Evolutionary conservation across 306 rosid species (phyloP).

Genomic region (Ormosia emarginata): DNA sequence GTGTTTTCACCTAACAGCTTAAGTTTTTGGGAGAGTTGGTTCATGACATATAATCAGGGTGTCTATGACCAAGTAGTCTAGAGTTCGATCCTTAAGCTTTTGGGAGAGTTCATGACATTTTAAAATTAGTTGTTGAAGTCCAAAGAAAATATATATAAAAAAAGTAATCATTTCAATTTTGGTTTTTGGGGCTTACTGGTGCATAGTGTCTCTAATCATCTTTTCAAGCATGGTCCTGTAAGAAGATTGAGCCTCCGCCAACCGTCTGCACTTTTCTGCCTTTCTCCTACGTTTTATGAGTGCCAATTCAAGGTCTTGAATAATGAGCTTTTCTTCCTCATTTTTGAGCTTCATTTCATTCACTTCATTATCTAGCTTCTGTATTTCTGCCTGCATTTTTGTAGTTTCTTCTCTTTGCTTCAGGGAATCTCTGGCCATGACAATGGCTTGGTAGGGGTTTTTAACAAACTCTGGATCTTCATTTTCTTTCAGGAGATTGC

Average conservation of each 20-base stretch:
- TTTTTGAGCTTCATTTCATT: conserved; percentile 62
- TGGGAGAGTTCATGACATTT: too few relatives aligned
- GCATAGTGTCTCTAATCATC: conserved; percentile 97
- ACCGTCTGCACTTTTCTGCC: conserved; percentile 81
- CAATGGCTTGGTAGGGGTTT: conserved; percentile 83
- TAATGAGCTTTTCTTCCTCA: conserved; percentile 71
- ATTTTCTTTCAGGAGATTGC: conserved; percentile 58
- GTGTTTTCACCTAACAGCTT: too few relatives aligned
- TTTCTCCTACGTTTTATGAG: conserved; percentile 70
- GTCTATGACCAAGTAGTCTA: too few relatives aligned
- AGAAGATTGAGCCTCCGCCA: conserved; percentile 92
- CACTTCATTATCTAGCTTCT: conserved; percentile 71
- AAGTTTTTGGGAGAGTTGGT: too few relatives aligned
- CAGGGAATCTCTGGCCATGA: conserved; percentile 81
- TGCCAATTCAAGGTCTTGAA: conserved; percentile 72
- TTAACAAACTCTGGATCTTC: conserved; percentile 58
- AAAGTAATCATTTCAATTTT: background rate
- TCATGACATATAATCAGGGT: too few relatives aligned
- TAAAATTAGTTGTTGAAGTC: background rate
- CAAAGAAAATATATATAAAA: background rate
- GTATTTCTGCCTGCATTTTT: conserved; percentile 68
- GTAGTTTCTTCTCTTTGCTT: conserved; percentile 77
- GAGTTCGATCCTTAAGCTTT: too few relatives aligned
- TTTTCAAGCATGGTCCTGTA: conserved; percentile 81
- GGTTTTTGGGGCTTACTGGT: conserved; percentile 64